Percentiles rank a stretch among this genome's conserved stretches.
Evolutionary conservation across 2,329 filamentous ascomycete genomes (phyloP).

Genomic region (Trichoderma atrobrunneum): DNA sequence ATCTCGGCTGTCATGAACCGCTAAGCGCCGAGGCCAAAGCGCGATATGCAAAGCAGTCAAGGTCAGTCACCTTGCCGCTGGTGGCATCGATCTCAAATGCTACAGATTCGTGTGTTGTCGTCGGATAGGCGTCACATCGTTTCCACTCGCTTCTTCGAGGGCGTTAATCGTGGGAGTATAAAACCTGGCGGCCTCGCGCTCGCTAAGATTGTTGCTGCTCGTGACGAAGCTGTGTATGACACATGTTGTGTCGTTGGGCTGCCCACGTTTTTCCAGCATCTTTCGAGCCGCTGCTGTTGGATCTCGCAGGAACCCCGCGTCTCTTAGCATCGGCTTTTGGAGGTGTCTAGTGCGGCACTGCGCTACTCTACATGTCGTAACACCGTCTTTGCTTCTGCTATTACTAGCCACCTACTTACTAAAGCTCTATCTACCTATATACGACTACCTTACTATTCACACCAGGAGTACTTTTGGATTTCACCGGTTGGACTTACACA

Average conservation of each 20-base stretch:
- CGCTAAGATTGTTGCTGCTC: background rate
- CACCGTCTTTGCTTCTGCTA: background rate
- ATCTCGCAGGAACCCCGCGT: background rate
- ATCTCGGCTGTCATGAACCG: slow-evolving; percentile 13
- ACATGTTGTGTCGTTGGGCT: background rate
- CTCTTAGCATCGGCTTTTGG: background rate
- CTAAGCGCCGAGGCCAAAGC: slow-evolving; percentile 10
- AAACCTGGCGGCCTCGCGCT: background rate
- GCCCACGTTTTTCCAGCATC: background rate
- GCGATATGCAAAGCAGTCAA: background rate
- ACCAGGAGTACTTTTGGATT: background rate
- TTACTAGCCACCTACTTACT: background rate
- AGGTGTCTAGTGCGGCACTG: background rate
- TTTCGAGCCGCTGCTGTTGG: background rate
- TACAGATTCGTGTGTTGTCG: background rate
- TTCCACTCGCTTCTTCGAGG: background rate
- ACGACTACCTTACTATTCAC: background rate
- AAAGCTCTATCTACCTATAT: background rate
- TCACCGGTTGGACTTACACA: background rate
- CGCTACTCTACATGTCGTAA: background rate
- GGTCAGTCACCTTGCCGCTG: background rate
- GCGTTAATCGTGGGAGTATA: slow-evolving; percentile 8
- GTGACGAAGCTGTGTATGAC: background rate
- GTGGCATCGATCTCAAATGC: background rate
- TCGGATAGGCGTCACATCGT: slow-evolving; percentile 8